Evolutionary conservation across 78 protist species (phyloP).

Genomic region (Cyanophora paradoxa): DNA sequence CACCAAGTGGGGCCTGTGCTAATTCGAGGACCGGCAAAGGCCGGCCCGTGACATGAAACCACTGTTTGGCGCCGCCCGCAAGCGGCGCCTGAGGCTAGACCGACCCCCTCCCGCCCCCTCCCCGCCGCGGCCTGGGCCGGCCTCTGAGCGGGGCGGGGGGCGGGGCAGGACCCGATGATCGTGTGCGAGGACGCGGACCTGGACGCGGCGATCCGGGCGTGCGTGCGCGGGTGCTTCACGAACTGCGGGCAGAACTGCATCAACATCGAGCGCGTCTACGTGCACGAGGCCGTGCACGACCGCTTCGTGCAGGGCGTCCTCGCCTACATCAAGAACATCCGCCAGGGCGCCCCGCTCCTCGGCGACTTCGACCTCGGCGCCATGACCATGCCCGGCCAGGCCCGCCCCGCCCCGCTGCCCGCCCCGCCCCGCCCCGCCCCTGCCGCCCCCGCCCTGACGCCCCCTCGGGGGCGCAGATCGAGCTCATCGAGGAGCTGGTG

Average conservation of each 20-base stretch:
- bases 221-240: conserved; percentile 1
- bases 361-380: conserved; percentile 11
- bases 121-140: no score
- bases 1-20: no score
- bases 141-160: no score
- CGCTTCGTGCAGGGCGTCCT: neutral
- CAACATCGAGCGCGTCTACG: conserved; percentile 24
- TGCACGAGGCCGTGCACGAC: neutral
- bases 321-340: neutral
- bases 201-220: neutral
- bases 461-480: no score
- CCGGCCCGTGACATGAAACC: no score
- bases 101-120: no score
- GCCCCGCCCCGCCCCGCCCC: no score
- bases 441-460: no score
- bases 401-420: no score
- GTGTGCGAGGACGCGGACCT: neutral
- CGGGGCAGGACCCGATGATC: conserved; percentile 19
- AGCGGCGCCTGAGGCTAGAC: no score
- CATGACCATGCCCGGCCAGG: neutral
- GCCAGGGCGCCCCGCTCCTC: neutral
- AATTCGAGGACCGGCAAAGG: no score
- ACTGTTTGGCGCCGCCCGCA: no score
- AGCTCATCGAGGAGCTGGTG: neutral
- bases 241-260: conserved; percentile 18